Percentiles rank a stretch among this genome's conserved stretches.
phyloP scores from a whole-genome alignment of 352 stramenopile genomes.

The Globisporangium paroecandrum region DNA sequence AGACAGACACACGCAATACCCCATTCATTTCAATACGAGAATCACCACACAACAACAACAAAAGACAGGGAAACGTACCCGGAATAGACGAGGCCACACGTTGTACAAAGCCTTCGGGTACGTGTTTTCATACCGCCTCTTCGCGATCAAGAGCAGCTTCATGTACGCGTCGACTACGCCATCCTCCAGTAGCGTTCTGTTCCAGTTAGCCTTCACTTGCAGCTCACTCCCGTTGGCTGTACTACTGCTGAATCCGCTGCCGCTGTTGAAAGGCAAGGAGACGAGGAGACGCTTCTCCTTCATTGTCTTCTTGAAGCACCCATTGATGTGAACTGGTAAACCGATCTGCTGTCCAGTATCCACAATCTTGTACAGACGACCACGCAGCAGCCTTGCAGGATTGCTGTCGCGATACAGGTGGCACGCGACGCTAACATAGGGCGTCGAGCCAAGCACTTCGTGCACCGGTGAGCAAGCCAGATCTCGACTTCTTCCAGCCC shows the following conservation, averaged over 20 bases:
- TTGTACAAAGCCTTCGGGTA: constrained; percentile 56
- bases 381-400: constrained; percentile 33
- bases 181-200: constrained; percentile 70
- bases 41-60: neutral
- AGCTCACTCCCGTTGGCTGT: constrained; percentile 39
- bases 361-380: constrained; percentile 62
- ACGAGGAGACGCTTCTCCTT: constrained; percentile 43
- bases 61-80: neutral
- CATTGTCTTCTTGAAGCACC: constrained; percentile 67
- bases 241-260: constrained; percentile 15
- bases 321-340: constrained; percentile 71
- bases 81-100: constrained; percentile 45
- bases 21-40: neutral
- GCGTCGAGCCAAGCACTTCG: constrained; percentile 54
- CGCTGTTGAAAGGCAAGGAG: constrained; percentile 10
- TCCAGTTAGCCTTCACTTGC: constrained; percentile 62
- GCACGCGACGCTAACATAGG: constrained; percentile 64
- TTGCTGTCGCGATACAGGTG: constrained; percentile 53
- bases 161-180: constrained; percentile 54
- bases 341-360: constrained; percentile 43
- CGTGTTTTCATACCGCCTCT: constrained; percentile 33
- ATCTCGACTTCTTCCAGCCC: constrained; percentile 58
- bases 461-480: constrained; percentile 58
- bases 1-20: neutral
- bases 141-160: constrained; percentile 57